phyloP scores from a whole-genome alignment of 768 basidiomycete species.

The Tylopilus vinaceipallidus region DNA sequence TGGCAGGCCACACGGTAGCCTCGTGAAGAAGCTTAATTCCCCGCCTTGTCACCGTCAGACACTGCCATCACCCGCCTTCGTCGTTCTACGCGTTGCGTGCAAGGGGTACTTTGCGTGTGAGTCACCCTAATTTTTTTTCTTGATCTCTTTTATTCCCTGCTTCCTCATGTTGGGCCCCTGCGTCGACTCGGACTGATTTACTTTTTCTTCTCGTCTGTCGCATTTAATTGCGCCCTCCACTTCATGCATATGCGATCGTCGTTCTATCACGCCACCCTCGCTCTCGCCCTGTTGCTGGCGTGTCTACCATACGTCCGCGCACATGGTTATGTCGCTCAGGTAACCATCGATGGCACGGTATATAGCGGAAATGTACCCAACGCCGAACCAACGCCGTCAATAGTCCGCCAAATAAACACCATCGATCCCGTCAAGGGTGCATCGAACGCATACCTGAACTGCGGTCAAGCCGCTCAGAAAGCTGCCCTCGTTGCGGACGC shows the following conservation, averaged over 20 bases:
- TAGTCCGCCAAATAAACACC: constrained; percentile 44
- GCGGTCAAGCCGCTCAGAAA: constrained; percentile 51
- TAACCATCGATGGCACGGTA: constrained; percentile 42
- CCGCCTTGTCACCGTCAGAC: constrained; percentile 12
- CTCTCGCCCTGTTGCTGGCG: constrained; percentile 11
- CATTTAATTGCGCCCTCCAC: neutral
- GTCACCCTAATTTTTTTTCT: neutral
- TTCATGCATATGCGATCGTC: constrained; percentile 7
- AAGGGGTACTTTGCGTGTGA: constrained; percentile 1
- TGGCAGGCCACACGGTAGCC: constrained; percentile 20
- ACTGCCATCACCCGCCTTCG: neutral
- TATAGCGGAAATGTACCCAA: constrained; percentile 46
- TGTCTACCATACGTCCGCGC: constrained; percentile 29
- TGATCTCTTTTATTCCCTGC: neutral
- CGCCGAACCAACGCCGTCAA: constrained; percentile 36
- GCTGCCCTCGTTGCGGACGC: constrained; percentile 52
- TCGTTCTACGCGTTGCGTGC: constrained; percentile 3
- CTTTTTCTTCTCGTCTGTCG: neutral
- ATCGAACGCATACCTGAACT: constrained; percentile 53
- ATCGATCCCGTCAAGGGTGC: constrained; percentile 56
- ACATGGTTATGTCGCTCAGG: constrained; percentile 44
- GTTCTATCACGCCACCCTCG: neutral
- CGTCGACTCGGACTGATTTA: neutral
- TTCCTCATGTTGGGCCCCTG: neutral
- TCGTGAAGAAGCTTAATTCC: constrained; percentile 19